Evolutionary conservation across 139 green algal species (phyloP), one percentile per base, ranked within the genome.

Genomic region (Coelastrella sp.): DNA sequence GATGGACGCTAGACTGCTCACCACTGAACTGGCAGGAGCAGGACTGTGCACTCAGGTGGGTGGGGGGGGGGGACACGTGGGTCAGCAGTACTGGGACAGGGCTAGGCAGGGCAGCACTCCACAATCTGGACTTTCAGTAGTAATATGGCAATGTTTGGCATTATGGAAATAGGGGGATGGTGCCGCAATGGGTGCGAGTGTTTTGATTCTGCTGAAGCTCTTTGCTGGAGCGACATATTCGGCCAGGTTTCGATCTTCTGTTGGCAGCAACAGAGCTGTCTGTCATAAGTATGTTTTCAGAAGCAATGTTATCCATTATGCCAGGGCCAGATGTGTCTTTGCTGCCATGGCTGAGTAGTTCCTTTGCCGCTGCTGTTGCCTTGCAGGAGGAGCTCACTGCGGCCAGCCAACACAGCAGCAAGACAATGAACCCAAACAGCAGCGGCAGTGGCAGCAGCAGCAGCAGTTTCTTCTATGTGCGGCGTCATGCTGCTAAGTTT

Each of bases 381-480:
- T 19, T 78, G 63, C 84, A 88, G 84, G 84, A 88, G 66, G 84
- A 88, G 84, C 20, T 88, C 5, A 8, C 84, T 57, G 84, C 84
- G 57, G 84, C 84, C 17, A 68, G 20, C 35, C 19, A 56, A 6
- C 56, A 22, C 68, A 88, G 68, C 61, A 88, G 49, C 84, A 72
- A 59, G 9, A 68, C 49, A 19, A 68, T 80, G 20, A 88, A 68
- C 84, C 68, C 84, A 8, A 68, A 14, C 49, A 80, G 66, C 83
- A 79, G 60, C 83, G 68, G 57, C 85, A 66, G 58, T n/a, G 56
- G 57, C 72, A 59, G 70, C 68, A 58, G 70, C 4, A 74, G 12
- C 20, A 25, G 12, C 8, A 83, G 58, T 57, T 76, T 63, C 72
- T 82, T 83, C 12, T 89, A 84, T 15, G 73, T 89, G 57, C 72